Evolutionary conservation across 2,329 filamentous ascomycete species (phyloP), one percentile per base, ranked within the genome.

Genomic region (Penicillium sp.): DNA sequence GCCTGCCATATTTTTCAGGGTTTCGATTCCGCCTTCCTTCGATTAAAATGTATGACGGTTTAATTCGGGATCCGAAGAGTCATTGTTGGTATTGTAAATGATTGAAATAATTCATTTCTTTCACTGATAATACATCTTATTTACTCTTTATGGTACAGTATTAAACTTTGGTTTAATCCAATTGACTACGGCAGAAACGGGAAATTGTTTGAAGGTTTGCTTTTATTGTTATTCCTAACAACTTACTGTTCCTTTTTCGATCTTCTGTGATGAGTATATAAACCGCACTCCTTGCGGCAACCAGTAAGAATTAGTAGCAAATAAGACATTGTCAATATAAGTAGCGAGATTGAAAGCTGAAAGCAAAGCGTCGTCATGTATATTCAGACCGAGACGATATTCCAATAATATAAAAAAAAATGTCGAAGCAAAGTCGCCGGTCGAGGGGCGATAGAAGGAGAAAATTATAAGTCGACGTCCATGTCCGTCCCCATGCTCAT

Each of bases 401-500:
- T 35, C 30, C 11, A 55, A 38, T 20, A 57, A 38, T 12, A 47
- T 21, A 30, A 52, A 58, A 23, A 43, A 50, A 51, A 54, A 47
- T 23, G 54, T 38, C 40, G 55, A 52, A 28, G 26, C n/a, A 56
- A 56, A 52, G 30, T 6, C 33, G 18, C 20, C 38, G 18, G 5
- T 38, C 33, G 5, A 23, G 35, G 38, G 16, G 21, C 30, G 21
- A 26, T 48, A 23, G 47, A 40, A 47, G 18, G 14, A 28, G n/a
- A 35, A 48, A 48, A 43, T 42, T 33, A 49, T 50, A 42, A 21
- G 23, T 65, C 74, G 30, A 65, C 63, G 57, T 76, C 73, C 57
- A 76, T 73, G 48, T 75, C 73, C 72, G 75, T 75, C 49, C 66
- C 65, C 60, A 48, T 64, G 48, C 70, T 71, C 66, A 68, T 70